Conservation (phyloP, 2,329 filamentous ascomycete genomes). For the Drechslerella coelobrocha region DNA sequence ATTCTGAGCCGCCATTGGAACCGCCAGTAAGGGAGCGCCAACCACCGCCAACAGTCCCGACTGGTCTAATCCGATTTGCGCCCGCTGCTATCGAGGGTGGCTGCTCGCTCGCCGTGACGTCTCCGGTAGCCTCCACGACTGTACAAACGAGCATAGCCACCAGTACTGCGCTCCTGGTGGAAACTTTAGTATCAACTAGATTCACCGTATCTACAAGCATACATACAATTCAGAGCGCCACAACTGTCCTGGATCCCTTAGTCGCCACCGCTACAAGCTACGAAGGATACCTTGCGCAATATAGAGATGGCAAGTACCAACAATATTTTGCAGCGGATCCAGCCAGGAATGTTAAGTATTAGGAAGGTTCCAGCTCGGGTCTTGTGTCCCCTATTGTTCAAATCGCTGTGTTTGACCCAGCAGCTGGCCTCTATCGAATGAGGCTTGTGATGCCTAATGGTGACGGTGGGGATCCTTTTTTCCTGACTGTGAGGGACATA, state of each 20-base stretch:
- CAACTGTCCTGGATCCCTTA: too few relatives aligned
- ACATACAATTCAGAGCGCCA: too few relatives aligned
- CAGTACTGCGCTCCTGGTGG: not conserved
- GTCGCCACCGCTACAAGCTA: too few relatives aligned
- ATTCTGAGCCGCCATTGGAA: too few relatives aligned
- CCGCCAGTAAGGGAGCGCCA: too few relatives aligned
- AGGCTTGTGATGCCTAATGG: not conserved
- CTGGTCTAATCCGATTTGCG: not conserved
- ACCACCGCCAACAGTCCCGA: not conserved
- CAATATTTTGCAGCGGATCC: too few relatives aligned
- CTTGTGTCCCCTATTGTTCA: too few relatives aligned
- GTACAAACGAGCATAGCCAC: not conserved
- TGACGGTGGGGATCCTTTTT: not conserved
- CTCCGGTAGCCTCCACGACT: not conserved
- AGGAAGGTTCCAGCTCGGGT: too few relatives aligned
- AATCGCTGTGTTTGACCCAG: not conserved
- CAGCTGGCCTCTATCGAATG: not conserved
- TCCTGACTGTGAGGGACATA: not conserved
- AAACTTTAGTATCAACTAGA: not conserved
- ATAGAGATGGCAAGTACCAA: too few relatives aligned
- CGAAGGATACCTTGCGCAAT: too few relatives aligned
- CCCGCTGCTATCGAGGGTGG: not conserved
- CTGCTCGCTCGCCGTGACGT: not conserved
- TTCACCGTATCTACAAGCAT: too few relatives aligned
- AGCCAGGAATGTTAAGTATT: too few relatives aligned